Base-by-base conservation (phyloP, 352 stramenopile genomes). In the Globisporangium middletonii region DNA sequence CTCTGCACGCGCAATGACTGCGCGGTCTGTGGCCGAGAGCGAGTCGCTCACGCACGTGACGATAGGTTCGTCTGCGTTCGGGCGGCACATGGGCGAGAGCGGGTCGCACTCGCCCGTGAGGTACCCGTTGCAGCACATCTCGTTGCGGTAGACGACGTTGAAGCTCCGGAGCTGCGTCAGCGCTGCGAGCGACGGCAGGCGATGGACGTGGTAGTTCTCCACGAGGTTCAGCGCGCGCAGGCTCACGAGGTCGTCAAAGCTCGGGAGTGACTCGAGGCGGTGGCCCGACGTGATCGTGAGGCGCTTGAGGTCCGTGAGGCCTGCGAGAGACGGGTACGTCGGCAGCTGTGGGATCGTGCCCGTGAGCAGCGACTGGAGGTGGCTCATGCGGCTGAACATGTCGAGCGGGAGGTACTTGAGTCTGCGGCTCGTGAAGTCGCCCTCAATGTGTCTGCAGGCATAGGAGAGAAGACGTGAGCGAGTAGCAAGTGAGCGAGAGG, bases 91-190 rank as follows among this genome's bases (percentile, higher is more conserved):
- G 4, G 47, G 27, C n/a, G 33, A n/a, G 5, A 7, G 0, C n/a
- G 6, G 59, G 47, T 65, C 53, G 33, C 59, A 65, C 7, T 23
- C 15, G 12, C 46, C 59, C 6, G 53, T 61, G 28, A 65, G 38
- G 54, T 54, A 65, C 9, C 59, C 59, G 44, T 65, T 65, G 45
- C 59, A 65, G 48, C 59, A 65, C 35, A 65, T 42, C 48, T 55
- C 45, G 23, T 65, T 61, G n/a, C 59, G 59, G 26, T 62, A 65
- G 5, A 62, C 19, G 7, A 62, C 35, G 33, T 62, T 57, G 48
- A 65, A 60, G 16, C 45, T 55, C 23, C n/a, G 26, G 3, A 65
- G 50, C 6, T 53, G 8, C 11, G 13, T 50, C 5, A 62, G 38
- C n/a, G 38, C 28, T 0, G 30, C 26, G n/a, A 65, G 28, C 19